Evolutionary conservation across 2,329 filamentous ascomycete species (phyloP), one percentile per base, ranked within the genome.

Genomic region (Colletotrichum sp.): DNA sequence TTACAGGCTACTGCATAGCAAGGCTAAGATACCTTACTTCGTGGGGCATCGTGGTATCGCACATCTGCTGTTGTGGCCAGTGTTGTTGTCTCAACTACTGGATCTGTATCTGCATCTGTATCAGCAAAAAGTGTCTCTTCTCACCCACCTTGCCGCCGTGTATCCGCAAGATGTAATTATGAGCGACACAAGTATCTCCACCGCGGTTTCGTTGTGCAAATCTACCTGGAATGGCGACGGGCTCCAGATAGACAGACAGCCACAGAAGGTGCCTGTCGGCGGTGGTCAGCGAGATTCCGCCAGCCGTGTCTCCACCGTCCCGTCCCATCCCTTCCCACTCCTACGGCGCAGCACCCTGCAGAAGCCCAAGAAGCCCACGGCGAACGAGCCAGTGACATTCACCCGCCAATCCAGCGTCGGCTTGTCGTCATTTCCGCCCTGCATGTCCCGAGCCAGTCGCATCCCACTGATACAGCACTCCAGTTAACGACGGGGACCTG

Each of bases 391-490:
- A 65, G 58, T 57, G 61, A 26, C 68, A 60, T 66, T 34, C 67
- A 48, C 26, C 68, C 21, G 43, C 69, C 58, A 52, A 52, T 52
- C 52, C 55, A 34, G 36, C 18, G 57, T 52, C 43, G 43, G 43
- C 67, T 38, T 63, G 68, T 71, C 68, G 68, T 71, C 60, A 65
- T 71, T 64, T 71, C 68, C 68, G 68, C 68, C 68, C 68, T 71
- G 58, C 68, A 71, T 63, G 24, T 21, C 24, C 26, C 28, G 30
- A 57, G 21, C 65, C 72, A 71, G 67, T 71, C 28, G 34, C 67
- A 30, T 66, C 43, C 43, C 43, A 52, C 43, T 52, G 43, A 52
- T 52, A 52, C 43, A 52, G 43, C 43, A 21, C 43, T 52, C n/a
- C 43, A 52, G 43, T 52, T 52, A 52, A 52, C 43, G 43, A 52